Conservation (phyloP, 139 green algal species). For the Ostreobium quekettii region DNA sequence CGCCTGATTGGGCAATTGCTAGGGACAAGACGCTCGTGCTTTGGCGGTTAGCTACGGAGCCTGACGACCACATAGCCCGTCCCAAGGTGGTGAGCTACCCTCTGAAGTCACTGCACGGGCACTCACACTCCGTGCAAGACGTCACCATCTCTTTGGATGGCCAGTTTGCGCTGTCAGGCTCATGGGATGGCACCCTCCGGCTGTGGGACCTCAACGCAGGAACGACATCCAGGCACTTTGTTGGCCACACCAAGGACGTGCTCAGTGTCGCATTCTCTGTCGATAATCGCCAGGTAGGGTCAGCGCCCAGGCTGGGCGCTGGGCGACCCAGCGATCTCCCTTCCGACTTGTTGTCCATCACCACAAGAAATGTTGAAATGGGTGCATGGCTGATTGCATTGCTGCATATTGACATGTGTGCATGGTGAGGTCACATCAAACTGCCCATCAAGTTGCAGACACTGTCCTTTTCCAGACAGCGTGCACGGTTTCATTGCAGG, state of each 20-base stretch:
- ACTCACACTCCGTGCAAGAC: slow-evolving; percentile 95
- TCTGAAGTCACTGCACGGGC: slow-evolving; percentile 66
- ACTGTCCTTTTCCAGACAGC: too few species aligned
- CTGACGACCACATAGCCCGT: slow-evolving; percentile 38
- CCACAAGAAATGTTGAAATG: too few species aligned
- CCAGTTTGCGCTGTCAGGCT: slow-evolving; percentile 96
- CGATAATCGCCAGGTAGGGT: slow-evolving; percentile 98
- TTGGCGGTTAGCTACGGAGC: slow-evolving; percentile 88
- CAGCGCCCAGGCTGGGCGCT: too few species aligned
- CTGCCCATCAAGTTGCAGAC: too few species aligned
- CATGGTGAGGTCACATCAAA: too few species aligned
- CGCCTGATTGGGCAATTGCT: neutral
- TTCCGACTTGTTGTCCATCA: too few species aligned
- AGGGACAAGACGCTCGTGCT: slow-evolving; percentile 96
- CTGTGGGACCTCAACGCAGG: slow-evolving; percentile 98
- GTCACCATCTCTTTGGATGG: slow-evolving; percentile 98
- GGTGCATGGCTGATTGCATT: too few species aligned
- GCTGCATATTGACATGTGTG: too few species aligned
- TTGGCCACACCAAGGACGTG: slow-evolving; percentile 98
- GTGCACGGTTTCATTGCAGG: too few species aligned
- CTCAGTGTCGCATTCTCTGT: slow-evolving; percentile 96
- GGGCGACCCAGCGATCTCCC: too few species aligned
- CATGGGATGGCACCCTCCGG: slow-evolving; percentile 96
- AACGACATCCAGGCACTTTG: slow-evolving; percentile 91
- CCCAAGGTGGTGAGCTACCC: slow-evolving; percentile 53